Percentiles rank a stretch among this genome's conserved stretches.
phyloP scores from a whole-genome alignment of 306 rosid species.

The Trifolium repens region DNA sequence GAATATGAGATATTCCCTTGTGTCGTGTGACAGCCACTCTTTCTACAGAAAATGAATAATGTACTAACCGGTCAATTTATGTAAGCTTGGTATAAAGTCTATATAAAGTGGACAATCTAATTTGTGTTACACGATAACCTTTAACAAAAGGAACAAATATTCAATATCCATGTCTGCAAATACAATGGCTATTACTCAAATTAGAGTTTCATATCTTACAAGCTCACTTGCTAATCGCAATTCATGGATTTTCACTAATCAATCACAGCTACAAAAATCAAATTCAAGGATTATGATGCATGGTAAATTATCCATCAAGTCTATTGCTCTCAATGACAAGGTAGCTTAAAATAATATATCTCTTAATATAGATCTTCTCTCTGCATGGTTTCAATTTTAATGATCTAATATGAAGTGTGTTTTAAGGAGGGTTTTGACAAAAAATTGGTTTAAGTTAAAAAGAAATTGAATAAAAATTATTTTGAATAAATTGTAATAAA shows the following conservation, averaged over 20 bases:
- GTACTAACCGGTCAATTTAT: not conserved
- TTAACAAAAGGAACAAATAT: no score
- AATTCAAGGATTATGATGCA: not conserved
- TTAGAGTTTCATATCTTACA: constrained; percentile 9
- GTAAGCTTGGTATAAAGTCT: not conserved
- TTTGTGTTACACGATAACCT: no score
- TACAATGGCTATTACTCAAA: not conserved
- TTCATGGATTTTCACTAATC: not conserved
- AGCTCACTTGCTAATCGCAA: not conserved
- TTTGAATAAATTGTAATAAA: no score
- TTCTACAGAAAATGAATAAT: no score
- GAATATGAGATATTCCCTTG: no score
- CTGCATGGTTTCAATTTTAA: no score
- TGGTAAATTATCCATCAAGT: not conserved
- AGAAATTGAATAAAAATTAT: no score
- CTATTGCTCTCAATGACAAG: constrained; percentile 2
- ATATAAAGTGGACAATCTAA: not conserved
- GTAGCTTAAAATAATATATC: not conserved
- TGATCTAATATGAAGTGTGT: no score
- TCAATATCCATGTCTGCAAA: not conserved
- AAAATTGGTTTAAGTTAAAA: no score
- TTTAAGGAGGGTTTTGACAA: no score
- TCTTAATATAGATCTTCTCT: not conserved
- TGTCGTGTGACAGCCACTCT: no score
- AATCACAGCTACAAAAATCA: constrained; percentile 11